Evolutionary conservation across 331 rosid genomes (phyloP), one percentile per base, ranked within the genome.

Genomic region (Pyrus hybrid): DNA sequence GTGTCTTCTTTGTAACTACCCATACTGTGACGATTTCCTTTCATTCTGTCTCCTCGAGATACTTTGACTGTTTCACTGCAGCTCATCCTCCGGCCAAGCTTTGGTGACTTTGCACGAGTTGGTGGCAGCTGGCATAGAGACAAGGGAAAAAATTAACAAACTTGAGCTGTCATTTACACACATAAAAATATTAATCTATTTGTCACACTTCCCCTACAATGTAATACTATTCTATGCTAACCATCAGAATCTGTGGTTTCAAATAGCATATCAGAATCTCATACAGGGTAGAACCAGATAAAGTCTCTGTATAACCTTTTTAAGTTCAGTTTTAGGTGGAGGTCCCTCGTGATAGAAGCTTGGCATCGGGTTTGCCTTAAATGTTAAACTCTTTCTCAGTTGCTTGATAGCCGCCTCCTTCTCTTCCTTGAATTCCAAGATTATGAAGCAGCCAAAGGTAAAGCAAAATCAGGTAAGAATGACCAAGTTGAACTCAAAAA

Each of bases 291-390:
- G 76, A 78, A 79, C 20, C 45, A 61, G 25, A 80, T 58, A 71
- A 10, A 47, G 64, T 73, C 9, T 21, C 12, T 29, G 43, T 35
- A 56, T 51, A 83, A 95, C 99, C 99, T 92, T 95, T 82, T 92
- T 95, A 70, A 95, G 84, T 83, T 90, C 97, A 84, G 73, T 92
- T 90, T 90, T 92, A 17, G 97, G 90, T 72, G 99, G 99, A 84
- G 97, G 97, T 5, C 97, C 97, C 78, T 95, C 99, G 5, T 92
- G 85, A 88, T 95, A 95, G 88, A 95, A 95, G 85, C 88, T 88
- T 26, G 99, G 99, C 99, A 95, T 92, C 56, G 99, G 99, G 74
- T 53, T 95, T 80, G 99, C 99, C 86, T 89, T 95, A 79, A 95
- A 95, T 79, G 7, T 85, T 82, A 95, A 89, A 83, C 97, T 95